Percentiles rank a stretch among this genome's conserved stretches.
phyloP scores from a whole-genome alignment of 163 green algal species.

The Scenedesmus sp. region DNA sequence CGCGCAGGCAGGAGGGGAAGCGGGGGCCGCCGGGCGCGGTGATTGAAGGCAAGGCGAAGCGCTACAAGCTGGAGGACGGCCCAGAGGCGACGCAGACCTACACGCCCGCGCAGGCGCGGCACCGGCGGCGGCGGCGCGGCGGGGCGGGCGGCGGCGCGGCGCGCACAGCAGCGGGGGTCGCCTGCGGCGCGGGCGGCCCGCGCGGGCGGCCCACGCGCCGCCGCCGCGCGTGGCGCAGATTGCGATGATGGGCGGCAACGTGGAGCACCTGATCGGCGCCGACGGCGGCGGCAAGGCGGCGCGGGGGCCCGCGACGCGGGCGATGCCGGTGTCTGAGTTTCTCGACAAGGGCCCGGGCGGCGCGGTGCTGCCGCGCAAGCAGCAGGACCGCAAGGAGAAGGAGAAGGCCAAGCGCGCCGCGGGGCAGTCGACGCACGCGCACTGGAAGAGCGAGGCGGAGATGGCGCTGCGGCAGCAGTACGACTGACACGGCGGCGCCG shows the following conservation, averaged over 20 bases:
- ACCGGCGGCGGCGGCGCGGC: too few species aligned
- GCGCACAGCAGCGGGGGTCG: too few species aligned
- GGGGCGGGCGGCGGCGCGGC: too few species aligned
- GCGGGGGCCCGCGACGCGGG: conserved; percentile 36
- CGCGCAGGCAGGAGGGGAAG: conserved; percentile 33
- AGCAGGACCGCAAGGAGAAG: conserved; percentile 82
- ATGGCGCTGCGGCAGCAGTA: conserved; percentile 85
- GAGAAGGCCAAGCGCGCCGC: conserved; percentile 82
- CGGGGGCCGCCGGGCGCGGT: conserved; percentile 57
- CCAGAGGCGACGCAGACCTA: conserved; percentile 56
- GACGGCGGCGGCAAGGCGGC: conserved; percentile 8
- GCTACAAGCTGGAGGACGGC: conserved; percentile 67
- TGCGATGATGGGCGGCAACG: conserved; percentile 74
- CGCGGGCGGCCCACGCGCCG: too few species aligned
- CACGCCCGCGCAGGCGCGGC: conserved; percentile 56
- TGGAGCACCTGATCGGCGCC: conserved; percentile 25
- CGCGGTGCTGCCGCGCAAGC: conserved; percentile 73
- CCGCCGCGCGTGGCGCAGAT: conserved; percentile 74
- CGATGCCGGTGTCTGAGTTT: conserved; percentile 65
- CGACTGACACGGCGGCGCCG: too few species aligned
- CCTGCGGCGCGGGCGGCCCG: too few species aligned
- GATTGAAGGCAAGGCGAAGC: conserved; percentile 69
- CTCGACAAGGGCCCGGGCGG: conserved; percentile 73
- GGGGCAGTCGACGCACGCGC: conserved; percentile 72
- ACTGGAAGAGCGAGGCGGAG: conserved; percentile 87